Conservation (phyloP, 1,284 basidiomycete genomes). For the Malassezia restricta region DNA sequence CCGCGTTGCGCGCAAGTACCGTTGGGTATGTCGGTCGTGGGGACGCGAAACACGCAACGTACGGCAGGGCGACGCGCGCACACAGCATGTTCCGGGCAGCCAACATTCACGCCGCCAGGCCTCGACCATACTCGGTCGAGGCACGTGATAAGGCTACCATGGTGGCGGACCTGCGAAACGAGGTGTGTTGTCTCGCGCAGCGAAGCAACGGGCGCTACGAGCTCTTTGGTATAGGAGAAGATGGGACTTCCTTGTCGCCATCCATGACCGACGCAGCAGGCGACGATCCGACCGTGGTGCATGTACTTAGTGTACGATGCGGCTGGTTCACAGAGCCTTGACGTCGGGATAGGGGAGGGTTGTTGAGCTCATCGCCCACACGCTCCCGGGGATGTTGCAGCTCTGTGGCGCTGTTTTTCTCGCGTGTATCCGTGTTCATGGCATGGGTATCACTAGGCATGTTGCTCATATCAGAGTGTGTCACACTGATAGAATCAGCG, state of each 20-base stretch:
- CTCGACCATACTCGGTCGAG: no score
- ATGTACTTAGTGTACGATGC: conserved; percentile 2
- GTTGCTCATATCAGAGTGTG: conserved; percentile 33
- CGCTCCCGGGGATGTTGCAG: conserved; percentile 36
- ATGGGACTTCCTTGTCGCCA: background rate
- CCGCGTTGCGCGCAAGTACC: no score
- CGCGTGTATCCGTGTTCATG: conserved; percentile 16
- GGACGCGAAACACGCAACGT: no score
- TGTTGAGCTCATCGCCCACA: conserved; percentile 25
- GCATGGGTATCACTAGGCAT: conserved; percentile 19
- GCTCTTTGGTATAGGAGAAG: background rate
- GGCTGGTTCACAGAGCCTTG: background rate
- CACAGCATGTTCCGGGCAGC: no score
- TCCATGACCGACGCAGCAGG: background rate
- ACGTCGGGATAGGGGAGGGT: background rate
- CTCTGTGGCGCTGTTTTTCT: conserved; percentile 32
- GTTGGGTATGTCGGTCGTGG: no score
- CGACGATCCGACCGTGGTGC: conserved; percentile 1
- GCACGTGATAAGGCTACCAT: no score
- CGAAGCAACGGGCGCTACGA: no score
- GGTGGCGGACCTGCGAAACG: no score
- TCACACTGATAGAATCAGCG: conserved; percentile 8
- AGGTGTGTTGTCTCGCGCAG: no score
- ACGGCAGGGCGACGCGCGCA: no score
- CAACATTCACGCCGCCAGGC: no score